Evolutionary conservation across 371 early-diverging fungal genomes (phyloP).

Genomic region (Aphelidium insulamus): DNA sequence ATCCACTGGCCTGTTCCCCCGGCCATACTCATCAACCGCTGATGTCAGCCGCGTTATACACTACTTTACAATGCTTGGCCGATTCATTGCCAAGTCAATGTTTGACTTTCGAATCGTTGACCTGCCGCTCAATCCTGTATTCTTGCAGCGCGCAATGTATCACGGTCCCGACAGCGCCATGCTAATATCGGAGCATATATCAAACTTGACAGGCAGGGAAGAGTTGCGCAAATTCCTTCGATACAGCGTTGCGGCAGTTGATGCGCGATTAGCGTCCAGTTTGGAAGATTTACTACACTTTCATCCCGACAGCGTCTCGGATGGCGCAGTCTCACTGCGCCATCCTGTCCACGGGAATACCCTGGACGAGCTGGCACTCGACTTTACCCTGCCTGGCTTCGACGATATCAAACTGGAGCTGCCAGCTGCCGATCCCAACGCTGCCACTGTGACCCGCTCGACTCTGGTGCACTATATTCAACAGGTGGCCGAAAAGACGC

Average conservation of each 20-base stretch:
- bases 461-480: constrained; percentile 55
- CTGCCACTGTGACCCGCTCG: constrained; percentile 37
- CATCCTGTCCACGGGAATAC: too few relatives aligned
- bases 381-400: constrained; percentile 67
- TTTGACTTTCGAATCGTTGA: constrained; percentile 70
- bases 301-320: too few relatives aligned
- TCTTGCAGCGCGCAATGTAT: too few relatives aligned
- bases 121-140: constrained; percentile 47
- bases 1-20: constrained; percentile 47
- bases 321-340: too few relatives aligned
- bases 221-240: too few relatives aligned
- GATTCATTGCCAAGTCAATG: constrained; percentile 69
- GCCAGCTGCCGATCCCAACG: constrained; percentile 22
- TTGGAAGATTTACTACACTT: too few relatives aligned
- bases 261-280: too few relatives aligned
- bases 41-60: constrained; percentile 4
- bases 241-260: too few relatives aligned
- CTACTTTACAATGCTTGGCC: constrained; percentile 45
- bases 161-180: too few relatives aligned
- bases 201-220: too few relatives aligned
- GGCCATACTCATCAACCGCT: constrained; percentile 20
- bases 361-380: constrained; percentile 50
- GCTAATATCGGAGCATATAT: too few relatives aligned
- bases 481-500: constrained; percentile 33
- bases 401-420: constrained; percentile 30